phyloP scores from a whole-genome alignment of 2,329 filamentous ascomycete species.

The Fusarium odoratissimum region DNA sequence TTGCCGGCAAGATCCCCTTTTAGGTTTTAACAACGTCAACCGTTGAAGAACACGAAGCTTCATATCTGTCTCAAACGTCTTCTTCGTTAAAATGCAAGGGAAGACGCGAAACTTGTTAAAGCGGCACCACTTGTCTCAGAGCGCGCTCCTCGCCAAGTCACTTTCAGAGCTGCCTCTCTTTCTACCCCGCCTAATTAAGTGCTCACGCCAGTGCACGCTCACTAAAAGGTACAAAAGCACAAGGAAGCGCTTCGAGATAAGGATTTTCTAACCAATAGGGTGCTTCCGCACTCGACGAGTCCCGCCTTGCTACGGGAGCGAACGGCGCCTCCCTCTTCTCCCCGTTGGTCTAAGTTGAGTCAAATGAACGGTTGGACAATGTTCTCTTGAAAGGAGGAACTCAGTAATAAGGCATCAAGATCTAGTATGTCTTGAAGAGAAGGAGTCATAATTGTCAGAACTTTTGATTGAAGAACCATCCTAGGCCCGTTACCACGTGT shows the following conservation, averaged over 20 bases:
- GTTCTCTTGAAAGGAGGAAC: not conserved
- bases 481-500: not conserved
- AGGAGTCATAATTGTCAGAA: not conserved
- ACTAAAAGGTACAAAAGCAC: constrained; percentile 39
- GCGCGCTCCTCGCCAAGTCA: constrained; percentile 36
- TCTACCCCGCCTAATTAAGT: constrained; percentile 37
- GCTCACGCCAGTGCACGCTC: constrained; percentile 43
- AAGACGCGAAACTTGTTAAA: constrained; percentile 31
- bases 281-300: constrained; percentile 17
- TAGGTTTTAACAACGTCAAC: not conserved
- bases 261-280: constrained; percentile 34
- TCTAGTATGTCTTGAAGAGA: not conserved
- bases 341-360: constrained; percentile 18
- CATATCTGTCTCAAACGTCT: not conserved
- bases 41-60: constrained; percentile 4
- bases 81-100: constrained; percentile 11
- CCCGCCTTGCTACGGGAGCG: constrained; percentile 21
- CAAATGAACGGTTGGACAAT: not conserved
- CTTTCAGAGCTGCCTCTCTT: constrained; percentile 39
- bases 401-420: not conserved
- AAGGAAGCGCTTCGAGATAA: constrained; percentile 20
- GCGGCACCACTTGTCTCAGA: constrained; percentile 41
- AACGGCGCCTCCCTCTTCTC: constrained; percentile 32
- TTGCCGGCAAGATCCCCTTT: not conserved
- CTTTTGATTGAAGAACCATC: not conserved